Evolutionary conservation across 345 rosid species (phyloP), one percentile per base, ranked within the genome.

Genomic region (Hypericum perforatum): DNA sequence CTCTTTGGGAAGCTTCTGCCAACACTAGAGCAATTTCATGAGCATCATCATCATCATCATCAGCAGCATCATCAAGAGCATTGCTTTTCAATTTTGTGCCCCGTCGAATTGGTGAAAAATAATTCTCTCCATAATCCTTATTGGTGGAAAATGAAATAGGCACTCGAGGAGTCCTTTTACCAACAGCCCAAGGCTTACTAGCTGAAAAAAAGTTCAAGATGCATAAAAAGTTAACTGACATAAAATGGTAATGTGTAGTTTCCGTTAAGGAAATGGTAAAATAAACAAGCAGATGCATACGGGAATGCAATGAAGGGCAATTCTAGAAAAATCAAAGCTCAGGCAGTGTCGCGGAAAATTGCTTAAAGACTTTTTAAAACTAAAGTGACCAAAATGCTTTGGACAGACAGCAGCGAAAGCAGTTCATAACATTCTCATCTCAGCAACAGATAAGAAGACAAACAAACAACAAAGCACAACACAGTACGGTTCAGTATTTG

Each of bases 111-210:
- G 95, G 82, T 55, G 89, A 73, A 64, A 76, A 53, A 70, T 66
- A 80, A 54, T 67, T 78, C 59, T 72, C 76, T 29, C 62, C 67
- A 54, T 52, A 68, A 63, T 67, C 81, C 71, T 76, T 85, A 52
- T 78, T 22, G 32, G 32, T 22, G 32, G 32, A 22, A 22, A 4
- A 74, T 53, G 84, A 66, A 70, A 82, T 74, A 49, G 90, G 87
- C 51, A 85, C 78, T 57, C 95, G 80, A 59, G 95, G 95, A 49
- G 87, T 85, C 77, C 95, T 74, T 78, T 80, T 85, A 42, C 90
- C 95, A 70, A 85, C 90, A 58, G 87, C 87, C 64, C 90, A 87
- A 36, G 90, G 82, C 72, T 71, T 61, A 70, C 75, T 78, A 64
- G 71, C 95, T 85, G 68, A 42, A 62, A 69, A 52, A 62, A 61